Evolutionary conservation across 2,329 filamentous ascomycete genomes (phyloP).

Genomic region (Colletotrichum eremochloae): DNA sequence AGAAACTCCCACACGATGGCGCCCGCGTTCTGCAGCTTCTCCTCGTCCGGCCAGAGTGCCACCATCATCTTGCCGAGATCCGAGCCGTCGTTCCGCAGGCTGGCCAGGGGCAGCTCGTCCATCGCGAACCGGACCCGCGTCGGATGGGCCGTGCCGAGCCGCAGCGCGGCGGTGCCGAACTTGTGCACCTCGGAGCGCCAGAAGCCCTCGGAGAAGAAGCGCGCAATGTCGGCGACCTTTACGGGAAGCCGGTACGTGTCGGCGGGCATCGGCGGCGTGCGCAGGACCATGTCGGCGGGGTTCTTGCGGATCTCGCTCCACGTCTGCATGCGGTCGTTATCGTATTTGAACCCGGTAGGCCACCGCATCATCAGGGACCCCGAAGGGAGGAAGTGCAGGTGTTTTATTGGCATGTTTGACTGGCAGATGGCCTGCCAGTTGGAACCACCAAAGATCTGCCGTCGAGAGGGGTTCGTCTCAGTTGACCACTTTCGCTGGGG

Average conservation of each 20-base stretch:
- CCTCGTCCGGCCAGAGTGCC: background rate
- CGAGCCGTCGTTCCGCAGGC: background rate
- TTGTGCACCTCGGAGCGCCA: slow-evolving; percentile 46
- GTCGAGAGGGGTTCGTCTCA: background rate
- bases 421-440: slow-evolving; percentile 15
- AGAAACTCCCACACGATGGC: slow-evolving; percentile 8
- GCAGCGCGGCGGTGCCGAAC: slow-evolving; percentile 46
- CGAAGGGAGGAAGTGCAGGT: slow-evolving; percentile 18
- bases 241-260: background rate
- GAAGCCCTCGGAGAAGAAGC: slow-evolving; percentile 46
- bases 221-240: slow-evolving; percentile 4
- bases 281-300: background rate
- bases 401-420: background rate
- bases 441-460: slow-evolving; percentile 26
- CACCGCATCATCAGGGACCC: slow-evolving; percentile 12
- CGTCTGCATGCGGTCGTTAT: background rate
- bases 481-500: background rate
- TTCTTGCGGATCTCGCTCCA: background rate
- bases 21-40: background rate
- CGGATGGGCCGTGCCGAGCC: background rate
- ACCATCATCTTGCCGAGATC: background rate
- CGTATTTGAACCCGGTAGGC: slow-evolving; percentile 5
- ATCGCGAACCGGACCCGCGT: background rate
- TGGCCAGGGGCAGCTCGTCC: slow-evolving; percentile 8
- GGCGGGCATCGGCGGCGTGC: background rate